Evolutionary conservation across 2,329 filamentous ascomycete species (phyloP).

Genomic region (Aspergillus neotritici): DNA sequence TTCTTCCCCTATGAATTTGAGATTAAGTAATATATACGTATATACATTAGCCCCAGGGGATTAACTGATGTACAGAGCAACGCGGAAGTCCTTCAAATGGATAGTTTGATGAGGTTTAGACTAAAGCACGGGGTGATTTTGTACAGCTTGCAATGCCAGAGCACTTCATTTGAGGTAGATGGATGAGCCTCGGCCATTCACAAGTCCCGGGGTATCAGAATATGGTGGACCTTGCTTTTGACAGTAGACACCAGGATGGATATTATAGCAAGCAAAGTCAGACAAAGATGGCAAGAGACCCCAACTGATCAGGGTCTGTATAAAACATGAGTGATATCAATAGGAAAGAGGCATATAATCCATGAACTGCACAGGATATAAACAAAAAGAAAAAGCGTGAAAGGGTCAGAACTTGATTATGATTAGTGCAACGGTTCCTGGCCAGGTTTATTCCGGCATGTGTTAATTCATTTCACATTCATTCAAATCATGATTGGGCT

Average conservation of each 20-base stretch:
- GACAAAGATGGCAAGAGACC: background rate
- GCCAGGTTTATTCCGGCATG: slow-evolving; percentile 17
- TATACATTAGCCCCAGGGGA: background rate
- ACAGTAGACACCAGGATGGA: too few relatives aligned
- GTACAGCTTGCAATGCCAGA: too few relatives aligned
- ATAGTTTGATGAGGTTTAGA: too few relatives aligned
- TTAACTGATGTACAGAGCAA: background rate
- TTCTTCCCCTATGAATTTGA: background rate
- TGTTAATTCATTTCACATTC: slow-evolving; percentile 27
- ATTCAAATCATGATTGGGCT: slow-evolving; percentile 25
- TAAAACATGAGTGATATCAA: background rate
- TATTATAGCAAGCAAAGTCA: background rate
- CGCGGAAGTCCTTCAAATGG: too few relatives aligned
- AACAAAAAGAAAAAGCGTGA: slow-evolving; percentile 6
- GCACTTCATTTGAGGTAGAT: background rate
- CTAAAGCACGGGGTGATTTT: too few relatives aligned
- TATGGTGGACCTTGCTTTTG: too few relatives aligned
- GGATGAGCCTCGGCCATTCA: too few relatives aligned
- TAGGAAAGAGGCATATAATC: background rate
- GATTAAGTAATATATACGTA: slow-evolving; percentile 2
- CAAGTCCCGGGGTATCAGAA: too few relatives aligned
- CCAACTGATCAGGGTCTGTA: too few relatives aligned
- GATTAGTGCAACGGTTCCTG: slow-evolving; percentile 26
- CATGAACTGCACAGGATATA: slow-evolving; percentile 5
- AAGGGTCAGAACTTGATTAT: slow-evolving; percentile 18